Evolutionary conservation across 768 basidiomycete species (phyloP), one percentile per base, ranked within the genome.

Genomic region (Rhizopogon vesiculosus): DNA sequence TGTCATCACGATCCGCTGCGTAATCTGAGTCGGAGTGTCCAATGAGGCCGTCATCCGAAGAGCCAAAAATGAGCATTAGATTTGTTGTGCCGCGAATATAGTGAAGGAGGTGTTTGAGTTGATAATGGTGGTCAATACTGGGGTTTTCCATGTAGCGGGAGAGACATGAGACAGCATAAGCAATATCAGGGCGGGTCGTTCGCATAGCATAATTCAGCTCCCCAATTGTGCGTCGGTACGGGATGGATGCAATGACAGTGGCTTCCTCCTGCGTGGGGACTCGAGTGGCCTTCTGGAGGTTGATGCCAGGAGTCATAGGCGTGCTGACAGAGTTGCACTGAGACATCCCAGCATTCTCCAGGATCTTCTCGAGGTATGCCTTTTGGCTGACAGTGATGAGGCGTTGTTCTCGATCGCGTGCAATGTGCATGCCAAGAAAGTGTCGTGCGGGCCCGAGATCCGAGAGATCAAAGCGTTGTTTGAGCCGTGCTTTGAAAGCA

Each of bases 371-470:
- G 25, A 60, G 43, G 33, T 64, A 70, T 7, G 56, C 38, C 6
- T 38, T 42, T 51, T 71, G 74, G 10, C 62, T 66, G 0, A 75
- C 43, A 16, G 66, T 56, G 46, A 76, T 63, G 9, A 66, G 70
- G 0, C 57, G 52, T 1, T 52, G 43, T 13, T 54, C 42, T 2
- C 45, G 45, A 43, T 77, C 59, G 5, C 68, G 42, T 3, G 45
- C 49, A 54, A 77, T 59, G 41, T 69, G 51, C 25, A 76, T 58
- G 4, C 74, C 69, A 4, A 76, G 62, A 2, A 75, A 51, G 57
- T 58, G 68, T 15, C 56, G 50, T 28, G 55, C 56, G 35, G 51
- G 40, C n/a, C 51, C 53, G 7, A 60, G 33, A 13, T 60, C 44
- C 4, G 25, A n/a, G 46, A 55, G 49, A 9, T 55, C 48, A 45